phyloP scores from a whole-genome alignment of 129 eudicot species.

The Centrapalus pauciflorus region DNA sequence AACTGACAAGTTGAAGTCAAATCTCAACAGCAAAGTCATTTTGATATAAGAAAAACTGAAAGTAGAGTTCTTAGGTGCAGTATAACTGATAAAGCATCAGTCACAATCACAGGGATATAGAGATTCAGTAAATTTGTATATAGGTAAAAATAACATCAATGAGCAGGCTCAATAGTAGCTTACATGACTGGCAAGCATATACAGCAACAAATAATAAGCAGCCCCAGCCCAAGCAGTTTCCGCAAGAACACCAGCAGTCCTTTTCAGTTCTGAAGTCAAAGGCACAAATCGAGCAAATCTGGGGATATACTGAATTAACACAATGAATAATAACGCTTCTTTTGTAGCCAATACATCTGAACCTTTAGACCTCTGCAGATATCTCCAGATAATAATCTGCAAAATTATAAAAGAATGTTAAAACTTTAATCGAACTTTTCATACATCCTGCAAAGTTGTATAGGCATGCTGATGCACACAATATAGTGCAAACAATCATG shows the following conservation, averaged over 20 bases:
- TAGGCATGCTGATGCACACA: neutral
- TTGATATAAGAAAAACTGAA: neutral
- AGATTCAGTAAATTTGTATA: neutral
- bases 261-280: slow-evolving; percentile 75
- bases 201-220: slow-evolving; percentile 68
- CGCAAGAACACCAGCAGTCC: slow-evolving; percentile 89
- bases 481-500: neutral
- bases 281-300: slow-evolving; percentile 72
- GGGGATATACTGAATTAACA: slow-evolving; percentile 74
- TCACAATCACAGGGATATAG: too few species aligned
- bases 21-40: neutral
- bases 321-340: slow-evolving; percentile 64
- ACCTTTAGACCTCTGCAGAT: slow-evolving; percentile 60
- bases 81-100: too few species aligned
- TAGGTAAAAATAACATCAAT: neutral
- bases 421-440: neutral
- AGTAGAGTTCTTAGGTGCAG: neutral
- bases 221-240: slow-evolving; percentile 99
- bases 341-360: slow-evolving; percentile 80
- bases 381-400: slow-evolving; percentile 94
- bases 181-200: slow-evolving; percentile 98
- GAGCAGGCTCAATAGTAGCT: slow-evolving; percentile 18
- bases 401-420: slow-evolving; percentile 8
- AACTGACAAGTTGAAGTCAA: neutral
- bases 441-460: neutral